Evolutionary conservation across 208 protist species (phyloP).

Genomic region (Acanthamoeba divionensis): DNA sequence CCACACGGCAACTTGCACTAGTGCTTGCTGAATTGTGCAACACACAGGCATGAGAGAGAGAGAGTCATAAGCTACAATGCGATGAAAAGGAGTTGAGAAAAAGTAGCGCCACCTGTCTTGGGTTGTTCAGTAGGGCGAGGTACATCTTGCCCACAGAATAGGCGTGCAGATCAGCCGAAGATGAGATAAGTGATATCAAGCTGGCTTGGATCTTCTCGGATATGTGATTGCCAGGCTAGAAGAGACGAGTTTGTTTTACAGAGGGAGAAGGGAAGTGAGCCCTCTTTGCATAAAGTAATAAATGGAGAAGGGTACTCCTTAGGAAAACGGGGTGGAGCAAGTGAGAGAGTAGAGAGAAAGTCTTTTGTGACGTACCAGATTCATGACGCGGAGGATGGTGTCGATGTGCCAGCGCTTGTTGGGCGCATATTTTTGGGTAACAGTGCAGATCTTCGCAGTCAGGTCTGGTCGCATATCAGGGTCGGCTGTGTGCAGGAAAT

Average conservation of each 20-base stretch:
- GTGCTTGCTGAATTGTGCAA: constrained; percentile 79
- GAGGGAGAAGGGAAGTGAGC: too few relatives aligned
- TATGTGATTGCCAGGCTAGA: constrained; percentile 67
- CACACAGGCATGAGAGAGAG: neutral
- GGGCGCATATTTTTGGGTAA: constrained; percentile 90
- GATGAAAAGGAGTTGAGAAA: neutral
- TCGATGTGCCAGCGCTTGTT: constrained; percentile 95
- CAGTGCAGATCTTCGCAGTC: constrained; percentile 87
- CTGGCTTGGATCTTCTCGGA: constrained; percentile 74
- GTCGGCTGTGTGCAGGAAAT: constrained; percentile 89
- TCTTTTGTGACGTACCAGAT: constrained; percentile 72
- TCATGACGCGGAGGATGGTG: constrained; percentile 91
- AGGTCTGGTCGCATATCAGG: constrained; percentile 93
- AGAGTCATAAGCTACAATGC: neutral
- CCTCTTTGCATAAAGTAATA: too few relatives aligned
- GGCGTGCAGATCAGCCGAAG: constrained; percentile 85
- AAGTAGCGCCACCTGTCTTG: constrained; percentile 1
- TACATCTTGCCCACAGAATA: constrained; percentile 88
- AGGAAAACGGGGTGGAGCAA: too few relatives aligned
- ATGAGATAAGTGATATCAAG: constrained; percentile 89
- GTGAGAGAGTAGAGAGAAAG: too few relatives aligned
- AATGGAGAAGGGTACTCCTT: too few relatives aligned
- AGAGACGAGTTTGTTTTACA: too few relatives aligned
- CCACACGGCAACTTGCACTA: constrained; percentile 92
- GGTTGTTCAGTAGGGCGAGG: constrained; percentile 71